phyloP scores from a whole-genome alignment of 352 stramenopile genomes.

The Phytophthora citricola region DNA sequence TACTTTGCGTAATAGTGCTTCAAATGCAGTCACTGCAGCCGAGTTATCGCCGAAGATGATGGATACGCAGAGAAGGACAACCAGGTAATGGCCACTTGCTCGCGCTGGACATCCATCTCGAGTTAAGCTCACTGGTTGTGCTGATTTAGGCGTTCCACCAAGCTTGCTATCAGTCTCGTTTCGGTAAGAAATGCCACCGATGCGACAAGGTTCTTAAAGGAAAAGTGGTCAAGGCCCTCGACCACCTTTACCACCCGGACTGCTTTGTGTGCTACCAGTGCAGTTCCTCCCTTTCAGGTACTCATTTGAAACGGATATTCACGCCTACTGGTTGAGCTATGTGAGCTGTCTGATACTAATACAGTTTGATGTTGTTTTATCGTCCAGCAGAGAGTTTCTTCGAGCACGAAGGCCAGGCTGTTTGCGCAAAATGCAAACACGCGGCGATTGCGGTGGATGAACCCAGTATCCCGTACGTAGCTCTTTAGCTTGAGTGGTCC shows the following conservation, averaged over 20 bases:
- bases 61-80: slow-evolving; percentile 86
- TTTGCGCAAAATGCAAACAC: slow-evolving; percentile 85
- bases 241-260: slow-evolving; percentile 86
- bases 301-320: not conserved
- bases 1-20: slow-evolving; percentile 60
- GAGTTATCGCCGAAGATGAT: slow-evolving; percentile 78
- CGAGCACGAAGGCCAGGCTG: slow-evolving; percentile 75
- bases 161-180: slow-evolving; percentile 78
- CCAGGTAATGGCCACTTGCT: slow-evolving; percentile 42
- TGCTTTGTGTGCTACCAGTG: slow-evolving; percentile 87
- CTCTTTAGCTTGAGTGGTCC: slow-evolving; percentile 1
- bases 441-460: slow-evolving; percentile 64
- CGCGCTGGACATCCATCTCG: not conserved
- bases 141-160: slow-evolving; percentile 73
- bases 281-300: slow-evolving; percentile 79
- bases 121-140: slow-evolving; percentile 8
- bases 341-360: slow-evolving; percentile 28
- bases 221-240: slow-evolving; percentile 86
- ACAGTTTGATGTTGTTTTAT: slow-evolving; percentile 28
- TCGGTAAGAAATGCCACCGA: slow-evolving; percentile 82
- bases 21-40: slow-evolving; percentile 79
- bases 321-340: not conserved
- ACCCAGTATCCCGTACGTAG: slow-evolving; percentile 52
- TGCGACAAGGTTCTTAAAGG: slow-evolving; percentile 83
- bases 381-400: slow-evolving; percentile 82